A percentile compares a stretch with the other conserved stretches of the same genome.
Conservation (phyloP, 2,329 filamentous ascomycete species). For the Curvularia spicifera region DNA sequence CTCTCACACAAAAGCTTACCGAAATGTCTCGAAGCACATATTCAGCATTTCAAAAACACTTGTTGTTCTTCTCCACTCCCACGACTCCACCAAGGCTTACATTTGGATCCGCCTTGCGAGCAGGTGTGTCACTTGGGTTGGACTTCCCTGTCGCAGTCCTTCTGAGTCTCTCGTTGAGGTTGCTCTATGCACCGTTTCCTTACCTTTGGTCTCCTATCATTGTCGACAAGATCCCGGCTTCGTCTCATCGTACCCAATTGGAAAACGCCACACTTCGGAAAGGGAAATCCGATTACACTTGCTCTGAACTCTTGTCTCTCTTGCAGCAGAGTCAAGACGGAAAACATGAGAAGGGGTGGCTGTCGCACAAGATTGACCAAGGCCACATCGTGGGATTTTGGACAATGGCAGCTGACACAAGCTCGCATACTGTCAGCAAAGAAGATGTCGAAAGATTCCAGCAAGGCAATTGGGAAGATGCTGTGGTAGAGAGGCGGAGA, state of each 20-base stretch:
- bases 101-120: constrained; percentile 26
- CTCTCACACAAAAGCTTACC: not conserved
- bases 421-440: constrained; percentile 27
- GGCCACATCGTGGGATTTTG: constrained; percentile 33
- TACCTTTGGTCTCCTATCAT: constrained; percentile 24
- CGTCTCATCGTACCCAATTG: constrained; percentile 28
- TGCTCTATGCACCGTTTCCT: constrained; percentile 29
- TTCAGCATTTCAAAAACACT: constrained; percentile 31
- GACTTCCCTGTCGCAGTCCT: constrained; percentile 30
- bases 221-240: constrained; percentile 25
- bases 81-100: constrained; percentile 29
- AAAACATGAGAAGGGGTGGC: constrained; percentile 16
- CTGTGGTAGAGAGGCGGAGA: constrained; percentile 20
- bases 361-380: constrained; percentile 28
- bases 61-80: constrained; percentile 33
- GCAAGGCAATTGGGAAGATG: constrained; percentile 31
- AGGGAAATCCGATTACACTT: constrained; percentile 25
- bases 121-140: constrained; percentile 26
- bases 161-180: constrained; percentile 26
- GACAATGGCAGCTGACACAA: constrained; percentile 27
- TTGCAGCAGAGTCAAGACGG: not conserved
- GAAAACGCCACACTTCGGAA: constrained; percentile 13
- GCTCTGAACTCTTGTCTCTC: constrained; percentile 24
- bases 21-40: constrained; percentile 23
- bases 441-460: constrained; percentile 31